Base-by-base conservation (phyloP, 1,284 basidiomycete genomes). In the Leccinum angustisporum region DNA sequence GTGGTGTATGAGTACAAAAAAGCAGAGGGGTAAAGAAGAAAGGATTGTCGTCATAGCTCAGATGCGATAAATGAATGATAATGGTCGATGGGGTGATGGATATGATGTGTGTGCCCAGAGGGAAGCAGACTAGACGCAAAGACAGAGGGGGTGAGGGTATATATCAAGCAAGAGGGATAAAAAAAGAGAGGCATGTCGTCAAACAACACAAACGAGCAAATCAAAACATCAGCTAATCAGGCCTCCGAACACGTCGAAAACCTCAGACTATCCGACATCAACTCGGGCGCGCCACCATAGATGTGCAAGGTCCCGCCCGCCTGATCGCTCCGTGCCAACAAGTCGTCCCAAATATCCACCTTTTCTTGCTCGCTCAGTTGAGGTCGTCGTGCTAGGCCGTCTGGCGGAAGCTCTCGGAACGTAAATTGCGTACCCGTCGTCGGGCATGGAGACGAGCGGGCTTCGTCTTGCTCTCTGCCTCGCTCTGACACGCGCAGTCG, bases 231-330 rank as follows among this genome's bases (percentile, higher is more conserved):
- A 18, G 0, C 51, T 1, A 25, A n/a, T 68, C 34, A 68, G 11
- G 46, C 21, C 33, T 70, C 70, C 4, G 71, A 75, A 38, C 54
- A 46, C 7, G 46, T 66, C 1, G 81, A 82, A 59, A 80, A 74
- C 14, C 79, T 73, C 54, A 81, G 65, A 43, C 68, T 74, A 62
- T 85, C 82, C 54, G 81, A 83, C 67, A 81, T 68, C 55, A 83
- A 74, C 31, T 73, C 75, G 25, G 48, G 48, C 7, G 66, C 67
- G 5, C 62, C 75, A 25, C 72, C 69, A 6, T 80, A 78, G 5
- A 88, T 67, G 68, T 86, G 87, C 59, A 91, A 69, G 58, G 89
- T 91, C 57, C 88, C 89, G 4, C 88, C 88, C 2, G 89, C 88
- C 57, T 73, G 72, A 52, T 80, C 86, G 68, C 88, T 90, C 65